Conservation (phyloP, 2,329 filamentous ascomycete species). For the Trichophyton simii region DNA sequence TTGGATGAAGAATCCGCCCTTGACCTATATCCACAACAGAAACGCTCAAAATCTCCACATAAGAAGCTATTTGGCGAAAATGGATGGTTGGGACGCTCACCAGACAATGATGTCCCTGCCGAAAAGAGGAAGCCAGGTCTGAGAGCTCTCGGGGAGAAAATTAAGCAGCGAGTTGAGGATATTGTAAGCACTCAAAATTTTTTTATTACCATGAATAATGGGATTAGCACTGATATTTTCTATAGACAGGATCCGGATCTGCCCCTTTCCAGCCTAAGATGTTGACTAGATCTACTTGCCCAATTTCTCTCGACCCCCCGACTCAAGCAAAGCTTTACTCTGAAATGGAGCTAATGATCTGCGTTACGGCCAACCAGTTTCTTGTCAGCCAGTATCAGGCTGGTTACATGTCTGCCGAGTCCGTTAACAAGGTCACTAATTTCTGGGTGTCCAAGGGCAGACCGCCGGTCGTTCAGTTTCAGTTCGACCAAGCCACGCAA, state of each 20-base stretch:
- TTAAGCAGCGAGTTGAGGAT: conserved; percentile 28
- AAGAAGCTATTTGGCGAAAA: conserved; percentile 34
- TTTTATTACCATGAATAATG: neutral
- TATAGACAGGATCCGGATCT: conserved; percentile 2
- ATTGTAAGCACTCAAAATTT: conserved; percentile 20
- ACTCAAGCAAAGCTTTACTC: conserved; percentile 34
- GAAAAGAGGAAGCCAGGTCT: conserved; percentile 21
- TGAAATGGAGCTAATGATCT: conserved; percentile 36
- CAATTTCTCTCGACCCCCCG: conserved; percentile 30
- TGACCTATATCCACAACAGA: conserved; percentile 8
- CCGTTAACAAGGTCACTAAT: conserved; percentile 27
- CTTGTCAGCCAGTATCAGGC: conserved; percentile 31
- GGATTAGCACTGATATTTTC: neutral
- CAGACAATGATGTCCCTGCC: conserved; percentile 20
- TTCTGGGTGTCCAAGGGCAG: conserved; percentile 37
- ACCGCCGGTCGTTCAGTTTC: conserved; percentile 39
- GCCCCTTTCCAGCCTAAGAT: conserved; percentile 14
- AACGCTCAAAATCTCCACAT: conserved; percentile 23
- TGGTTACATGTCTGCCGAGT: conserved; percentile 28
- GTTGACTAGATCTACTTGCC: conserved; percentile 17
- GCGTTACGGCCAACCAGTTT: conserved; percentile 33
- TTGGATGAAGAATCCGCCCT: conserved; percentile 17
- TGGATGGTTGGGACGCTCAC: conserved; percentile 28
- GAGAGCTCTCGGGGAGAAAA: conserved; percentile 26
- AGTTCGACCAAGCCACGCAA: conserved; percentile 42